These are phyloP conservation scores for Medicago ruthenica DNA, from an alignment of 306 rosid species.

Conservation along the genomic window DNA sequence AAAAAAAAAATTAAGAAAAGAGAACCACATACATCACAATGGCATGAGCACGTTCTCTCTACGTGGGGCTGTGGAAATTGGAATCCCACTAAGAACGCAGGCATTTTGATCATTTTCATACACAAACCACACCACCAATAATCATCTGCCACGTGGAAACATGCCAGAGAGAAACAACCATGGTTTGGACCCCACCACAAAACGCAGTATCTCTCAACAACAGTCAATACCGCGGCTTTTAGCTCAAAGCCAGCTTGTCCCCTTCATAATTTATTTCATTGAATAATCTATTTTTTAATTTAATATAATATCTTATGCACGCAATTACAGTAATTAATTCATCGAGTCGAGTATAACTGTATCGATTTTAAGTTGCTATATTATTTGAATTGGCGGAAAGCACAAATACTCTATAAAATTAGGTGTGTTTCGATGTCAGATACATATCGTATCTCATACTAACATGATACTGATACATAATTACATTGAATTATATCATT, in stretches of 20 bases:
- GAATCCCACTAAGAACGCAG: conserved; percentile 43
- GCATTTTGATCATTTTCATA: conserved; percentile 46
- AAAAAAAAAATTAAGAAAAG: neutral
- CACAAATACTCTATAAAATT: no score
- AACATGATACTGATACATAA: no score
- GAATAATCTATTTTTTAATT: neutral
- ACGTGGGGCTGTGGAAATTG: neutral
- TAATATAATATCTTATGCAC: no score
- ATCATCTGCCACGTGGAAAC: conserved; percentile 36
- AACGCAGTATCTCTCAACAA: conserved; percentile 31
- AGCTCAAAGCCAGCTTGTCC: conserved; percentile 48
- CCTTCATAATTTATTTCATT: neutral
- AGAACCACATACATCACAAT: neutral
- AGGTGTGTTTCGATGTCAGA: no score
- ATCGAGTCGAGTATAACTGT: no score
- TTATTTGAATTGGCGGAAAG: no score
- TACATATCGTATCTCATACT: no score
- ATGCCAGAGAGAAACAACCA: conserved; percentile 54
- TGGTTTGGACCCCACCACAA: conserved; percentile 53
- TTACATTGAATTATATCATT: no score
- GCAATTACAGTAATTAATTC: no score
- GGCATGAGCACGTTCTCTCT: conserved; percentile 36
- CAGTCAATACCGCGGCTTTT: conserved; percentile 38
- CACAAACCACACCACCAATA: conserved; percentile 28
- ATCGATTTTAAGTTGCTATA: no score